These are phyloP conservation scores for Albizia julibrissin DNA, from an alignment of 306 rosid species.

Conservation along the genomic window DNA sequence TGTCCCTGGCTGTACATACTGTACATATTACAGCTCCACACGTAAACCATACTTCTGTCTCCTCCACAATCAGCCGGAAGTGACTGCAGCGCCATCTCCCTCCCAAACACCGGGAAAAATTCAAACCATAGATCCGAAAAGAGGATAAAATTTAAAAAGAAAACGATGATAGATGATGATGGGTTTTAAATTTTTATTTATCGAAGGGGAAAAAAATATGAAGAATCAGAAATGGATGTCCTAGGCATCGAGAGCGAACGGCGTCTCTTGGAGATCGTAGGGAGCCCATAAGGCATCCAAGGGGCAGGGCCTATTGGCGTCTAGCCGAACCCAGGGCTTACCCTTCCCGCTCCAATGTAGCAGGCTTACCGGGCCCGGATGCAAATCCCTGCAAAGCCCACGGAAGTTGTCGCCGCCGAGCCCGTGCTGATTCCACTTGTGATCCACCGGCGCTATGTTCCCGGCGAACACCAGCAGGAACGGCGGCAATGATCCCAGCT, in stretches of 20 bases:
- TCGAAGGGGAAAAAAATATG: not conserved
- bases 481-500: conserved; percentile 90
- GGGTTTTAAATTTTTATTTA: not conserved
- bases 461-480: conserved; percentile 88
- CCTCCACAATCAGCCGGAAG: conserved; percentile 1
- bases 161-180: not conserved
- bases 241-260: conserved; percentile 65
- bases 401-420: conserved; percentile 93
- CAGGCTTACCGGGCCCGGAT: conserved; percentile 89
- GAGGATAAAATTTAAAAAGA: not conserved
- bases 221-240: not conserved
- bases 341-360: conserved; percentile 99
- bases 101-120: not conserved
- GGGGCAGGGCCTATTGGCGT: conserved; percentile 79
- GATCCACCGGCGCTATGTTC: conserved; percentile 75
- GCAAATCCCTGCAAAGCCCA: conserved; percentile 80
- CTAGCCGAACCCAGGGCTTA: conserved; percentile 93
- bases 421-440: conserved; percentile 96
- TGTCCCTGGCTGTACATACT: conserved; percentile 18
- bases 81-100: conserved; percentile 50
- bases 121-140: not conserved
- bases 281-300: conserved; percentile 95
- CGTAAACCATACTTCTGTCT: not conserved
- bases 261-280: conserved; percentile 72
- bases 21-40: conserved; percentile 14